Base-by-base conservation (phyloP, 2,329 filamentous ascomycete species). In the Parafenestella ontariensis region DNA sequence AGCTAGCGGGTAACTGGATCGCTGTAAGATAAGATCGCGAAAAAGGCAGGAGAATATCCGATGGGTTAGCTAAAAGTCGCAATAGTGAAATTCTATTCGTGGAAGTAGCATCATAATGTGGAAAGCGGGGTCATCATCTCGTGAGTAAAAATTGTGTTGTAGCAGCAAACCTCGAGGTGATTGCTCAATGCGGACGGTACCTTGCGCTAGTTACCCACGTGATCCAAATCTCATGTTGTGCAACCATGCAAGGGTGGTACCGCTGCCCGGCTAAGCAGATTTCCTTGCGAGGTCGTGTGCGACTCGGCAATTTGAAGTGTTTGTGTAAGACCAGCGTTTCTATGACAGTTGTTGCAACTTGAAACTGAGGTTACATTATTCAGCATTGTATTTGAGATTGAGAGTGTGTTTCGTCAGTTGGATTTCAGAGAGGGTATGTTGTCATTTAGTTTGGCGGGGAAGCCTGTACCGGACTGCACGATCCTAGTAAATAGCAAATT, bases 201-300 rank as follows among this genome's bases (percentile, higher is more conserved):
- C 40, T 44, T 60, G 57, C 51, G 44, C 47, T 49, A 54, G 45
- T 26, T 11, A 24, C 37, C 48, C 58, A 61, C 56, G 56, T 61
- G 58, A 59, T 47, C 24, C 18, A 37, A 24, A 26, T 50, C 24
- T 37, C 9, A 59, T 62, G 59, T 48, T 51, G 59, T 64, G 59
- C 44, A 57, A 64, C 61, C 46, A 52, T 44, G 51, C 51, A 54
- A 53, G 46, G 54, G 54, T 54, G 21, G 26, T 15, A 49, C 41
- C 42, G 46, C 18, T 37, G 46, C 18, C 36, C 56, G 49, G 53
- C 17, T 52, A 13, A 54, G 43, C 26, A 18, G 10, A 24, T 29
- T 43, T 43, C 20, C 24, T 5, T 29, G n/a, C 15, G 24, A 43
- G 24, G 24, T n/a, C n/a, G n/a, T n/a, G n/a, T 43, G 41, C 41